Evolutionary conservation across 768 basidiomycete species (phyloP), one percentile per base, ranked within the genome.

Genomic region (Mycena galopus): DNA sequence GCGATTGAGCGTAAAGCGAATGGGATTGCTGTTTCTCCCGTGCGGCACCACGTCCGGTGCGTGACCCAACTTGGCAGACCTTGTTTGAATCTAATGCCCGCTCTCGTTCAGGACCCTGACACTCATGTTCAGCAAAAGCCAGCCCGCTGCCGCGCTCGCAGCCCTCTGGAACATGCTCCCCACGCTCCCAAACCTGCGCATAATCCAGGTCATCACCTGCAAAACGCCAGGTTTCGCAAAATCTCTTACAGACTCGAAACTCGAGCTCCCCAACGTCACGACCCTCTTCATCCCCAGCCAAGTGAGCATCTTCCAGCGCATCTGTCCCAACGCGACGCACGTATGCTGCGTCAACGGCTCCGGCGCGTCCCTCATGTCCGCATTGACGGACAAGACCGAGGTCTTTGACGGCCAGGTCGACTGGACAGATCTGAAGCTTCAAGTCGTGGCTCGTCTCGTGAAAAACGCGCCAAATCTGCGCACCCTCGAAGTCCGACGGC

Each of bases 311-410:
- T 29, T 73, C 7, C 67, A 68, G 37, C 37, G 50, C 2, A 55
- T 73, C 17, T 73, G 73, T 44, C 73, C 73, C n/a, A 69, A 73
- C 57, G 67, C 68, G 16, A 65, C 63, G 23, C 73, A 73, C 29
- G 32, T 73, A 25, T 55, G 67, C 32, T 70, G 73, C 27, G 57
- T 56, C 16, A 68, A 68, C 17, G 73, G 73, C 25, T 17, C 12
- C 16, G 73, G 73, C 12, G 33, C 58, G 7, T 16, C 69, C 4
- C 37, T 71, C 42, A n/a, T 71, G 10, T 66, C 69, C 23, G 65
- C 37, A 21, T 35, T 74, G 68, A 67, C 67, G 25, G 4, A 32
- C n/a, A 74, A 67, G 25, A 62, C 58, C 35, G 62, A 73, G 37
- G 39, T 59, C 23, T 60, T 66, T 19, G 73, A 70, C 33, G 73